phyloP scores from a whole-genome alignment of 768 basidiomycete genomes.

The Mycena rebaudengoi region DNA sequence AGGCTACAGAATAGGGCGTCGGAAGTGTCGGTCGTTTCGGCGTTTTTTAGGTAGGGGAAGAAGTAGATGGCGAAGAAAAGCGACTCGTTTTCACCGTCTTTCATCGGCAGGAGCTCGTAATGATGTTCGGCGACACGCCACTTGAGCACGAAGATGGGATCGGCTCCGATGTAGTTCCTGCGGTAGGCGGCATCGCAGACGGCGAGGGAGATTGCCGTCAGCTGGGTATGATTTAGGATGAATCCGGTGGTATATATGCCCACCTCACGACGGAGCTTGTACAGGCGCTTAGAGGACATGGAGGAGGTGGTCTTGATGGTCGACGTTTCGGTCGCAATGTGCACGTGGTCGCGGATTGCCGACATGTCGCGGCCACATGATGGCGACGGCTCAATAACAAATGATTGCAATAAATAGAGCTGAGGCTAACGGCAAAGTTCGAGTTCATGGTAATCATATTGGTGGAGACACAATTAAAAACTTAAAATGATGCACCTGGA shows the following conservation, averaged over 20 bases:
- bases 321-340: too few relatives aligned
- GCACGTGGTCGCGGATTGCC: too few relatives aligned
- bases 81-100: not conserved
- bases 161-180: not conserved
- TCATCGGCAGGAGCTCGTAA: constrained; percentile 2
- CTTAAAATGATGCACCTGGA: too few relatives aligned
- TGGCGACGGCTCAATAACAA: too few relatives aligned
- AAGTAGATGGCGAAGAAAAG: constrained; percentile 3
- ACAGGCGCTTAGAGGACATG: not conserved
- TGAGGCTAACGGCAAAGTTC: too few relatives aligned
- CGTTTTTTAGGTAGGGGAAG: not conserved
- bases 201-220: not conserved
- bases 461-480: too few relatives aligned
- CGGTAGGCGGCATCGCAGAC: not conserved
- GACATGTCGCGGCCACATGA: too few relatives aligned
- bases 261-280: not conserved
- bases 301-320: too few relatives aligned
- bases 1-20: not conserved
- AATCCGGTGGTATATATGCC: constrained; percentile 2
- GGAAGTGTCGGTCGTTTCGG: not conserved
- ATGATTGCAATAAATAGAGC: too few relatives aligned
- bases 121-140: not conserved
- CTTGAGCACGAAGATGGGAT: not conserved
- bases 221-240: not conserved
- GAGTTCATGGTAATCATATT: too few relatives aligned